Percentiles rank a stretch among this genome's conserved stretches.
Evolutionary conservation across 108 stramenopile genomes (phyloP).

Genomic region (Ochromonas danica): DNA sequence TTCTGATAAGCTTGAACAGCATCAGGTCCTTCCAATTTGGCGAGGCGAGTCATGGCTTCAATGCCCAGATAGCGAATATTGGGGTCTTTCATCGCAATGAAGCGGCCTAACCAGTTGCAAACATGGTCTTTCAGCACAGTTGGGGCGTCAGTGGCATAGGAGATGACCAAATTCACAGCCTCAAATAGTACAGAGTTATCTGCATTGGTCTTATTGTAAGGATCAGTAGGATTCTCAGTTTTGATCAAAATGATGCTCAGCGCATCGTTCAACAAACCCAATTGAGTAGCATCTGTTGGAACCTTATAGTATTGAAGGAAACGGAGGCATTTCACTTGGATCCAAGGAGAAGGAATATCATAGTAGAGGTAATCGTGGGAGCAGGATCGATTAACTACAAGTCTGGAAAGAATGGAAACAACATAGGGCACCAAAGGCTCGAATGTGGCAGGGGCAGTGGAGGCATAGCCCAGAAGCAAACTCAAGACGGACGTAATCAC

Average conservation of each 20-base stretch:
- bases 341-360: slow-evolving; percentile 85
- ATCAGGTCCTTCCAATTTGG: slow-evolving; percentile 71
- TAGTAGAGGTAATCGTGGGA: slow-evolving; percentile 91
- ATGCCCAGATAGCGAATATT: slow-evolving; percentile 91
- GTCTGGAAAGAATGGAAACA: slow-evolving; percentile 78
- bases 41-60: slow-evolving; percentile 86
- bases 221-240: slow-evolving; percentile 60
- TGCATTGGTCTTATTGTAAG: slow-evolving; percentile 95
- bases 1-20: slow-evolving; percentile 81
- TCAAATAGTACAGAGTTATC: slow-evolving; percentile 93
- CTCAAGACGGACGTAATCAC: slow-evolving; percentile 81
- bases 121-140: slow-evolving; percentile 70
- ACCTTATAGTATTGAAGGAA: slow-evolving; percentile 77
- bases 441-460: slow-evolving; percentile 69
- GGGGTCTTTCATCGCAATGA: slow-evolving; percentile 87
- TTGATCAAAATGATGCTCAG: slow-evolving; percentile 78
- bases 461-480: slow-evolving; percentile 77
- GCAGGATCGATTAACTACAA: slow-evolving; percentile 77
- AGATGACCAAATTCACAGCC: slow-evolving; percentile 86
- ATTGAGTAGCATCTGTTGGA: slow-evolving; percentile 62
- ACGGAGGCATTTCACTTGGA: slow-evolving; percentile 88
- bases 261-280: slow-evolving; percentile 71
- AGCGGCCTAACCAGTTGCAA: slow-evolving; percentile 85
- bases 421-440: slow-evolving; percentile 82
- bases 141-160: slow-evolving; percentile 76